phyloP scores from a whole-genome alignment of 1,284 basidiomycete genomes.

The Pyrrhoderma noxium region DNA sequence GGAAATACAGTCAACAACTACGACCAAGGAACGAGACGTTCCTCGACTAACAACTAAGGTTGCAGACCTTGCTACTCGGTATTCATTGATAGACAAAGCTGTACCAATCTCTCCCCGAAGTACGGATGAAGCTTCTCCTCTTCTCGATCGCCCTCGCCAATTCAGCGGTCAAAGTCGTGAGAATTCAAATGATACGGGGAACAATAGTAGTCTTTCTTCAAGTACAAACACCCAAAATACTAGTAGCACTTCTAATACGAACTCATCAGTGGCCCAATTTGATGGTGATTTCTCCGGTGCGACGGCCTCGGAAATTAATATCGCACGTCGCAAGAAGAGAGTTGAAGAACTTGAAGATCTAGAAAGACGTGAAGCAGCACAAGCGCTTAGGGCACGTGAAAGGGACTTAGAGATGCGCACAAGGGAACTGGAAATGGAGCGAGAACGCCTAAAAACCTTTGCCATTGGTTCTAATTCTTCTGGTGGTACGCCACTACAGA shows the following conservation, averaged over 20 bases:
- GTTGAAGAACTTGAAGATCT: constrained; percentile 45
- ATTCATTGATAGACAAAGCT: constrained; percentile 35
- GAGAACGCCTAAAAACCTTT: constrained; percentile 29
- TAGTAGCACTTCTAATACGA: background rate
- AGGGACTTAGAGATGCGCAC: constrained; percentile 48
- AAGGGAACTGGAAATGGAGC: constrained; percentile 48
- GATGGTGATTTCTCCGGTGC: background rate
- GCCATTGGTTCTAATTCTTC: constrained; percentile 7
- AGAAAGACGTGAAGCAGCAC: constrained; percentile 46
- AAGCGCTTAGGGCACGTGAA: constrained; percentile 48
- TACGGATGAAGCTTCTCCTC: constrained; percentile 7
- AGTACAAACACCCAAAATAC: background rate
- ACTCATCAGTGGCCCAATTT: no score
- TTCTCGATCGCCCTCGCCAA: constrained; percentile 6
- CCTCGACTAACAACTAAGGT: constrained; percentile 58
- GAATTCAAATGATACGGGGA: background rate
- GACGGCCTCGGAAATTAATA: constrained; percentile 27
- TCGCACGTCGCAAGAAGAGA: constrained; percentile 33
- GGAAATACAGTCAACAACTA: constrained; percentile 45
- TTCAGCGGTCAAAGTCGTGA: constrained; percentile 1
- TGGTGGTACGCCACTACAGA: no score
- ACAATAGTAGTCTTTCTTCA: background rate
- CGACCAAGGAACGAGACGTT: constrained; percentile 43
- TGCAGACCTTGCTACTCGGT: constrained; percentile 56
- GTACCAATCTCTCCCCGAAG: constrained; percentile 7